These are phyloP conservation scores for Beauveria caledonica DNA, from an alignment of 2,329 filamentous ascomycete genomes.

Conservation along the genomic window DNA sequence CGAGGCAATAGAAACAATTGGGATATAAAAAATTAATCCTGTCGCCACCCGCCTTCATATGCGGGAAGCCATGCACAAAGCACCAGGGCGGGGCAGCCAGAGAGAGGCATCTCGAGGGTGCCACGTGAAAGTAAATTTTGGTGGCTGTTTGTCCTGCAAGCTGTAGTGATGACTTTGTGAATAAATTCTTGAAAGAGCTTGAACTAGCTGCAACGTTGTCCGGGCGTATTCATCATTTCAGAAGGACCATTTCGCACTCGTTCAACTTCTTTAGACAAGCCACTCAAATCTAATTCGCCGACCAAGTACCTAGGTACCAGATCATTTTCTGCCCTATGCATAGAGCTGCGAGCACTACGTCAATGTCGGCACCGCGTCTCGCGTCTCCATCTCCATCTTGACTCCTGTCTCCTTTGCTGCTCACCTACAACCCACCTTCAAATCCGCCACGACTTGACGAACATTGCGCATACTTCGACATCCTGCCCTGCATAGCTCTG, in stretches of 20 bases:
- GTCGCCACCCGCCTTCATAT: neutral
- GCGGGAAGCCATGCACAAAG: neutral
- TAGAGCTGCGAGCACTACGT: too few relatives aligned
- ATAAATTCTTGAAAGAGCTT: too few relatives aligned
- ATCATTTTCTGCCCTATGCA: too few relatives aligned
- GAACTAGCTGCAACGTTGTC: too few relatives aligned
- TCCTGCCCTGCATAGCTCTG: neutral
- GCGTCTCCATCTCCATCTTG: neutral
- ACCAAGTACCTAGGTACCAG: neutral
- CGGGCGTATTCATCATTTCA: too few relatives aligned
- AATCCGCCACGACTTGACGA: conserved; percentile 1
- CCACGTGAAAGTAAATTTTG: neutral
- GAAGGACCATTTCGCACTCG: too few relatives aligned
- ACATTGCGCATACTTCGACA: neutral
- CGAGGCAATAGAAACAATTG: neutral
- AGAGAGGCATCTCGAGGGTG: neutral
- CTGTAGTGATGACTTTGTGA: too few relatives aligned
- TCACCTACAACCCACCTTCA: neutral
- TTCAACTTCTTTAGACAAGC: too few relatives aligned
- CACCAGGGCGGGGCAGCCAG: neutral
- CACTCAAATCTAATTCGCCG: neutral
- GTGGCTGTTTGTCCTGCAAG: neutral
- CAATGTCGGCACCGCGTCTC: neutral
- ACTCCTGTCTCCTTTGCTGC: conserved; percentile 3
- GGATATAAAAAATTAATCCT: neutral